Evolutionary conservation across 108 stramenopile genomes (phyloP).

Genomic region (Craspedostauros australis): DNA sequence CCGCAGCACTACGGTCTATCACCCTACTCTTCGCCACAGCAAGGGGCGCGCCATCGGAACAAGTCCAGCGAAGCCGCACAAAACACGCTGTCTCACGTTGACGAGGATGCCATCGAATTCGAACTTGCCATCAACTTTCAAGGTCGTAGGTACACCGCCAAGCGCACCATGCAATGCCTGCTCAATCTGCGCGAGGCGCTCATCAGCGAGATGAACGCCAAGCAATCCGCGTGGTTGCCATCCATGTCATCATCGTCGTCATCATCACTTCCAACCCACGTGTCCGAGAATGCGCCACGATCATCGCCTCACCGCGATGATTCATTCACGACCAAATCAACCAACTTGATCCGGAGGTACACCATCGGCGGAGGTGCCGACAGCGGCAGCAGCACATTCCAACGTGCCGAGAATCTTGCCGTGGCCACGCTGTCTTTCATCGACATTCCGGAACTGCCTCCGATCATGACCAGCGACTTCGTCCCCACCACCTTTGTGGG

Average conservation of each 20-base stretch:
- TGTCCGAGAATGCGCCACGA: background rate
- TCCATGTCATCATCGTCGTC: conserved; percentile 1
- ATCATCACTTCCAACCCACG: background rate
- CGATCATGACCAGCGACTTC: conserved; percentile 6
- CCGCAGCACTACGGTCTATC: too few relatives aligned
- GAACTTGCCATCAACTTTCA: conserved; percentile 61
- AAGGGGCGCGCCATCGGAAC: too few relatives aligned
- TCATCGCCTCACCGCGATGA: background rate
- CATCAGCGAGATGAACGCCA: conserved; percentile 42
- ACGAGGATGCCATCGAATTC: conserved; percentile 66
- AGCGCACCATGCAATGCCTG: conserved; percentile 60
- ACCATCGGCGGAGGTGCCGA: too few relatives aligned
- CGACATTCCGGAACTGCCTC: conserved; percentile 68
- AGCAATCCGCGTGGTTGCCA: conserved; percentile 9
- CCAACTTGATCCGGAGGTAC: conserved; percentile 3
- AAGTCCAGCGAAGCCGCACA: too few relatives aligned
- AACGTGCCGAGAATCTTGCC: too few relatives aligned
- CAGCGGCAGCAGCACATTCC: background rate
- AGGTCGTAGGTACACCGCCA: conserved; percentile 66
- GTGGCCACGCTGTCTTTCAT: too few relatives aligned
- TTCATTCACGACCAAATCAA: conserved; percentile 6
- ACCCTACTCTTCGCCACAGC: too few relatives aligned
- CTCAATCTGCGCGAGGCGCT: conserved; percentile 64
- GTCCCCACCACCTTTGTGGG: conserved; percentile 41
- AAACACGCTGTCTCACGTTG: background rate